Evolutionary conservation across 2,329 filamentous ascomycete genomes (phyloP), one percentile per base, ranked within the genome.

Genomic region (Akanthomyces dipterigenus): DNA sequence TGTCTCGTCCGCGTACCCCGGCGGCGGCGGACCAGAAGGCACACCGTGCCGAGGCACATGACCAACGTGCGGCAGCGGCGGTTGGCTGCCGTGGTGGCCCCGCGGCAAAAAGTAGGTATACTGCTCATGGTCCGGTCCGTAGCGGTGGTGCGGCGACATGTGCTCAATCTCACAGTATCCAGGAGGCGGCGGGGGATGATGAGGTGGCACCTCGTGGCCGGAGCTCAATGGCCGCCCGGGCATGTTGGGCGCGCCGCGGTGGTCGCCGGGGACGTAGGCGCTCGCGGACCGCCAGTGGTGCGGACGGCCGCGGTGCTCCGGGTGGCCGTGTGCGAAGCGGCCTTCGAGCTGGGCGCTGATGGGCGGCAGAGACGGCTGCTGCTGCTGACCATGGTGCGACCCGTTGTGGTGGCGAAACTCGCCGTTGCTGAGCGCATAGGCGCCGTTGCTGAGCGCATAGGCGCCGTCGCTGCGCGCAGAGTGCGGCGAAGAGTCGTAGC

Each of bases 261-360:
- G 55, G 46, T 58, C 55, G n/a, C 55, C 55, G 18, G 45, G 55
- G 1, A 42, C 24, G 55, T 58, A 58, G 9, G 45, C 55, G 36
- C 55, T 58, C 22, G 56, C 56, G 11, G 56, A 60, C n/a, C 56
- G 56, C 56, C 56, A 60, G 56, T 51, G 56, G 16, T 60, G 46
- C 14, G 56, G 56, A 8, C 56, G 48, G 12, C 38, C 48, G 26
- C 43, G 46, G 18, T 31, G 34, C 18, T 50, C n/a, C 20, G 31
- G 46, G 26, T 12, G 46, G 28, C 26, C 24, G 6, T 18, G 42
- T 9, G 60, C 42, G 46, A 63, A 56, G 12, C 48, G 38, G 26
- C 24, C 45, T 1, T 55, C 57, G 28, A 69, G 63, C n/a, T 68
- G 69, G 11, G 64, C 48, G 26, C 63, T 62, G 58, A 70, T 68